A percentile compares a stretch with the other conserved stretches of the same genome.
phyloP scores from a whole-genome alignment of 345 rosid genomes.

The Dipteronia sinensis region DNA sequence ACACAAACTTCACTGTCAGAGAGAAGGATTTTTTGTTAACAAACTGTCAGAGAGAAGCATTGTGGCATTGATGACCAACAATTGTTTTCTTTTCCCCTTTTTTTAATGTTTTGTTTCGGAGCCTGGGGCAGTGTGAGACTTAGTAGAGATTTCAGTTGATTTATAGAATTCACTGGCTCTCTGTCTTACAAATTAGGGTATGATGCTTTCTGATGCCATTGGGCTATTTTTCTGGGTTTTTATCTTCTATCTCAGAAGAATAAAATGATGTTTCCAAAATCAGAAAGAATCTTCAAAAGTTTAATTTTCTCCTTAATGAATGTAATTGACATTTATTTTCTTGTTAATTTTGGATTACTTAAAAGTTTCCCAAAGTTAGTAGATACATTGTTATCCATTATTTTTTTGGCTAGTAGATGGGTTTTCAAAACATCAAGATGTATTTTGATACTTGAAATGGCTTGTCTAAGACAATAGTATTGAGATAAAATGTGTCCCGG shows the following conservation, averaged over 20 bases:
- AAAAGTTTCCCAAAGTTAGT: neutral
- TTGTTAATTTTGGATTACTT: neutral
- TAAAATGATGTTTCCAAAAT: neutral
- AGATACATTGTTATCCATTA: neutral
- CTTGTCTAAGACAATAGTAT: neutral
- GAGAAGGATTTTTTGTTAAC: too few relatives aligned
- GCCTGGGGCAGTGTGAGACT: neutral
- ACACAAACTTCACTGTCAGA: neutral
- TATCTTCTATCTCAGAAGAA: neutral
- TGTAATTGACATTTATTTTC: neutral
- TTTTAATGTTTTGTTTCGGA: neutral
- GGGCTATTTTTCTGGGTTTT: constrained; percentile 11
- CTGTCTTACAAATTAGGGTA: neutral
- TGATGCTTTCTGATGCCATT: constrained; percentile 10
- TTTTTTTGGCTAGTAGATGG: neutral
- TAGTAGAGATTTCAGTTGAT: neutral
- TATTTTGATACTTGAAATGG: neutral
- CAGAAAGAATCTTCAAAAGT: neutral
- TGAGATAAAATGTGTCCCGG: neutral
- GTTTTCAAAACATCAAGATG: neutral
- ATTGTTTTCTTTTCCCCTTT: neutral
- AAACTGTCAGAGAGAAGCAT: too few relatives aligned
- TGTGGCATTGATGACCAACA: too few relatives aligned
- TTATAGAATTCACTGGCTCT: neutral
- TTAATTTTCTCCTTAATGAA: neutral